Conservation (phyloP, 1,284 basidiomycete genomes). For the Moniliophthora roreri region DNA sequence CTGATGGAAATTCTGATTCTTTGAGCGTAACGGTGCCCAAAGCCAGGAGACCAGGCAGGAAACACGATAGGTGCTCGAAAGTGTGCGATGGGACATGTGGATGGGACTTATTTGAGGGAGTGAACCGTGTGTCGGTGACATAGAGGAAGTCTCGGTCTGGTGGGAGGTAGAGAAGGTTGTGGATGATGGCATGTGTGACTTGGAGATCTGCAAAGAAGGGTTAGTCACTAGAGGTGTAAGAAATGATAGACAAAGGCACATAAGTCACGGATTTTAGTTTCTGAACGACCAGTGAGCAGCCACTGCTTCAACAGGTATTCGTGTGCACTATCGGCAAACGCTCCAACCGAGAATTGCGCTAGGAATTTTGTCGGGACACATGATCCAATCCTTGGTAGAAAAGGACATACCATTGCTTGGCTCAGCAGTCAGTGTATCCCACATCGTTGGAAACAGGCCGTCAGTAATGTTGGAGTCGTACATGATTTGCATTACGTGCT, state of each 20-base stretch:
- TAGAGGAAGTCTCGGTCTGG: slow-evolving; percentile 68
- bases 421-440: slow-evolving; percentile 36
- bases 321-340: slow-evolving; percentile 67
- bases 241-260: slow-evolving; percentile 44
- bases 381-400: not conserved
- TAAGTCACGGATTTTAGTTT: slow-evolving; percentile 57
- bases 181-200: slow-evolving; percentile 59
- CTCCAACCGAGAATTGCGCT: slow-evolving; percentile 61
- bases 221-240: not conserved
- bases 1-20: not conserved
- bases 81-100: slow-evolving; percentile 41
- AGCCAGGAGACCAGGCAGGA: slow-evolving; percentile 74
- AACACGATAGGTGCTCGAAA: slow-evolving; percentile 79
- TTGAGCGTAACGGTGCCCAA: slow-evolving; percentile 63
- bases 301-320: slow-evolving; percentile 79
- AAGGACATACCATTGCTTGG: slow-evolving; percentile 32
- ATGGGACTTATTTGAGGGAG: not conserved
- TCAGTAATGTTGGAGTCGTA: slow-evolving; percentile 32
- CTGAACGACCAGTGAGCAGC: slow-evolving; percentile 59
- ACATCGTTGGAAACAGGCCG: slow-evolving; percentile 43
- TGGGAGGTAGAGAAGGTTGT: slow-evolving; percentile 65
- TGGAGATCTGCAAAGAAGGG: slow-evolving; percentile 51
- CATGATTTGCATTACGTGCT: slow-evolving; percentile 52
- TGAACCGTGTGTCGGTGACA: slow-evolving; percentile 52
- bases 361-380: not conserved